These are phyloP conservation scores for Immersiporthe knoxdaviesiana DNA, from an alignment of 2,329 filamentous ascomycete species.

Conservation along the genomic window DNA sequence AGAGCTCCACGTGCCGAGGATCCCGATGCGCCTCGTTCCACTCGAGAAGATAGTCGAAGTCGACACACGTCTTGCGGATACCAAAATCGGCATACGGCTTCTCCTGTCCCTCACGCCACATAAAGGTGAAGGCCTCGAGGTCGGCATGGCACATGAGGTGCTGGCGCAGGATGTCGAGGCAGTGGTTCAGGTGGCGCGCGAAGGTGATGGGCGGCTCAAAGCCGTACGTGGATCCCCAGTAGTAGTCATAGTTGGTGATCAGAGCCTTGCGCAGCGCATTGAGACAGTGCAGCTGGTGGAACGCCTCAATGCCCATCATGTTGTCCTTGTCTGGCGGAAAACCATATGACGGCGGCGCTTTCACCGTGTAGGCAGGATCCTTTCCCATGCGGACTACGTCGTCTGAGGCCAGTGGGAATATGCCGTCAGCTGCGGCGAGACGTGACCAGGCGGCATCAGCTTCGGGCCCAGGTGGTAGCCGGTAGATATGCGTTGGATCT, in stretches of 20 bases:
- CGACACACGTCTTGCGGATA: conserved; percentile 18
- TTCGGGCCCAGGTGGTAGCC: conserved; percentile 8
- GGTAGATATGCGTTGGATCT: conserved; percentile 6
- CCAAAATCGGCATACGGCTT: conserved; percentile 21
- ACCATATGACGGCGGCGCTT: neutral
- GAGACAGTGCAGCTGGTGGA: conserved; percentile 25
- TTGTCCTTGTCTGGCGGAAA: conserved; percentile 1
- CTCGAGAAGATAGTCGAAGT: conserved; percentile 15
- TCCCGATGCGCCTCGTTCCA: conserved; percentile 16
- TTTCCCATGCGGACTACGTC: conserved; percentile 5
- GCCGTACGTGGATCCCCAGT: conserved; percentile 10
- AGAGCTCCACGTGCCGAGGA: conserved; percentile 5
- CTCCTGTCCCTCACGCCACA: conserved; percentile 19
- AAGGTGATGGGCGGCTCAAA: conserved; percentile 17
- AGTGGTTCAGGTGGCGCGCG: conserved; percentile 20
- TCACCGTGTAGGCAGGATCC: conserved; percentile 6
- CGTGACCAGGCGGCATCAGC: conserved; percentile 11
- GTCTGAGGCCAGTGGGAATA: neutral
- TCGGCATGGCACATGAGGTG: conserved; percentile 18
- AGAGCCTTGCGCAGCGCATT: conserved; percentile 19
- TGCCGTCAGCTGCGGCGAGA: conserved; percentile 4
- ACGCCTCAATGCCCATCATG: conserved; percentile 21
- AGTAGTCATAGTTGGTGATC: conserved; percentile 16
- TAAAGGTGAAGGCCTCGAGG: conserved; percentile 17
- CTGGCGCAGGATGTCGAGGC: conserved; percentile 19